Evolutionary conservation across 345 rosid genomes (phyloP).

Genomic region (Pistacia vera): DNA sequence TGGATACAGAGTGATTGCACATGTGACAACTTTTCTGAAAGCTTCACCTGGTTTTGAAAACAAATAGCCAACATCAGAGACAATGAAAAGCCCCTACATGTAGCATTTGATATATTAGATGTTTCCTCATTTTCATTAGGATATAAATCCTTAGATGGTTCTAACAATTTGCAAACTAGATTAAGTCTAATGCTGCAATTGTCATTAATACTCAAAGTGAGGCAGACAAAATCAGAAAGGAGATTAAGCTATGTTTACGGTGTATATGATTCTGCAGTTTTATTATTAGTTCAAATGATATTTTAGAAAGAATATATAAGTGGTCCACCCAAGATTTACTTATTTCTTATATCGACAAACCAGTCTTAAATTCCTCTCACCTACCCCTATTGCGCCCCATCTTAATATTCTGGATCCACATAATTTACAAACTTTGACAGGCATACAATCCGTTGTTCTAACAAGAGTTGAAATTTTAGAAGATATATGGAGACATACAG

Average conservation of each 20-base stretch:
- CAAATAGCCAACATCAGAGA: constrained; percentile 22
- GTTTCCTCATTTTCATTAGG: background rate
- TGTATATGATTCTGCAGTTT: background rate
- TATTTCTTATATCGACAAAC: background rate
- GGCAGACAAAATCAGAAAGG: background rate
- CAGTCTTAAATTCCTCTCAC: background rate
- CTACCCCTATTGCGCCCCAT: background rate
- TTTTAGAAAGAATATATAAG: background rate
- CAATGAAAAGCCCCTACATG: constrained; percentile 10
- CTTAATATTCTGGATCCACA: background rate
- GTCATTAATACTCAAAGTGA: background rate
- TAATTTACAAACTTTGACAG: constrained; percentile 3
- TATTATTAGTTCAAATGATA: background rate
- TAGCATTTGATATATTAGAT: background rate
- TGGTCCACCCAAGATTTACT: background rate
- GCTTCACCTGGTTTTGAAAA: constrained; percentile 69
- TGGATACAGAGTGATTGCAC: constrained; percentile 95
- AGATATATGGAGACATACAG: background rate
- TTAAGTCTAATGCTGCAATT: background rate
- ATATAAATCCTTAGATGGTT: background rate
- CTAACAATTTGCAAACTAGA: background rate
- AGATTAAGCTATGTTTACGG: background rate
- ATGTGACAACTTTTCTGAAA: constrained; percentile 92
- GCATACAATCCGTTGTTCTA: background rate
- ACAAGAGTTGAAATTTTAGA: background rate